Conservation (phyloP, 805 yeast species). For the Starmerella apicola region DNA sequence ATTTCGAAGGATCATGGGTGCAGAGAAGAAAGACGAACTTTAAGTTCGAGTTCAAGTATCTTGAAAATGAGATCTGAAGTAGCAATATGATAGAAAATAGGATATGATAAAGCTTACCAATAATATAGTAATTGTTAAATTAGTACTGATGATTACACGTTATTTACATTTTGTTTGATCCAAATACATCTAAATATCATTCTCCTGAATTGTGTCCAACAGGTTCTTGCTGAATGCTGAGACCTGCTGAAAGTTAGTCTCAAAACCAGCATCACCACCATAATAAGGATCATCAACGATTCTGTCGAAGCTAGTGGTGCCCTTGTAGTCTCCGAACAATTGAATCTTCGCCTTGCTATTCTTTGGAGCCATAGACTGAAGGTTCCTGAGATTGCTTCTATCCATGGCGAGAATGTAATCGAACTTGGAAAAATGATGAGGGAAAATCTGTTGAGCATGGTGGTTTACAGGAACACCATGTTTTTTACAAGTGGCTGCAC, state of each 20-base stretch:
- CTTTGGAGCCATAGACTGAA: conserved; percentile 37
- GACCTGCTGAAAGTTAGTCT: conserved; percentile 62
- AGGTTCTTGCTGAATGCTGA: conserved; percentile 64
- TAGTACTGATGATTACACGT: no score
- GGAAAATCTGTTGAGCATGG: conserved; percentile 61
- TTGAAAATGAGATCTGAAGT: conserved; percentile 31
- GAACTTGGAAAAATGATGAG: conserved; percentile 47
- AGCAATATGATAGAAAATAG: not conserved
- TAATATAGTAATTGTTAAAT: not conserved
- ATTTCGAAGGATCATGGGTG: conserved; percentile 60
- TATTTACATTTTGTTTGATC: no score
- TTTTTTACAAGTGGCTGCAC: conserved; percentile 50
- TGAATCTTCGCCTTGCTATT: conserved; percentile 38
- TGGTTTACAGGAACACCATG: conserved; percentile 70
- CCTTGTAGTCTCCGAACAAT: conserved; percentile 74
- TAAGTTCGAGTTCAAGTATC: conserved; percentile 36
- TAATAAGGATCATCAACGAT: conserved; percentile 87
- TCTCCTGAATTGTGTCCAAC: conserved; percentile 28
- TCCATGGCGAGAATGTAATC: conserved; percentile 53
- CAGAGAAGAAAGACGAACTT: conserved; percentile 49
- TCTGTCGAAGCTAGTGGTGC: conserved; percentile 36
- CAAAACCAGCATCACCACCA: conserved; percentile 77
- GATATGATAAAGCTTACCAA: not conserved
- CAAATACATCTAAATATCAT: not conserved
- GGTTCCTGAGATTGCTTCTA: conserved; percentile 29